Base-by-base conservation (phyloP, 179 eudicot species). In the Heliamphora ciliata region DNA sequence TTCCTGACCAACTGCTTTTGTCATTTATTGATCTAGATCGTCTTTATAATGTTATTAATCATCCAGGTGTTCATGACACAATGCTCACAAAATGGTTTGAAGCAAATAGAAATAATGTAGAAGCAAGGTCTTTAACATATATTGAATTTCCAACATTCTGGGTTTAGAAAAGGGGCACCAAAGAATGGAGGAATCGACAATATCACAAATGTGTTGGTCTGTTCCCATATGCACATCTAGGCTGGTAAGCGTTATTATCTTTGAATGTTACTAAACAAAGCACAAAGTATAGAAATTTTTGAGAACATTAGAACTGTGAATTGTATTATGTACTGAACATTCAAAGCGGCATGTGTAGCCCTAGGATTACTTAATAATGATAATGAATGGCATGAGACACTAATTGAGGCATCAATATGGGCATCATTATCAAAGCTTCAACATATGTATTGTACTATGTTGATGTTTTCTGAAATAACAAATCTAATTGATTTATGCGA, bases 351-450 rank as follows among this genome's bases (percentile, higher is more conserved):
- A 66, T 66, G 46, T 31, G 10, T 1, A 3, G 76, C 76, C 6
- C 52, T 50, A 1, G 56, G 76, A 9, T 13, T 72, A 8, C 55
- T 46, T 3, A 56, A 72, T 46, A 17, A 72, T 17, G 76, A 72
- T 72, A 72, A 72, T 47, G 56, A 72, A 47, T 72, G 76, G 76
- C n/a, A 72, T 48, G 10, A 17, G 18, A n/a, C 76, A 8, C 31
- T 72, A 10, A 10, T 3, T 9, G 76, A 72, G 56, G 76, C 76
- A 44, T 13, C 24, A 9, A 50, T 6, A 9, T 72, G 76, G 76
- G 76, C 76, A 46, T 72, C 76, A 1, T 9, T 17, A 10, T 9
- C 55, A 10, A 21, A 72, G 48, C 76, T 40, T 10, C 52, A 8
- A 9, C 2, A 31, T 10, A 70, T 70, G 74, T 70, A 8, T 70